Conservation (phyloP, 345 rosid species). For the Eucalyptus fibrosa region DNA sequence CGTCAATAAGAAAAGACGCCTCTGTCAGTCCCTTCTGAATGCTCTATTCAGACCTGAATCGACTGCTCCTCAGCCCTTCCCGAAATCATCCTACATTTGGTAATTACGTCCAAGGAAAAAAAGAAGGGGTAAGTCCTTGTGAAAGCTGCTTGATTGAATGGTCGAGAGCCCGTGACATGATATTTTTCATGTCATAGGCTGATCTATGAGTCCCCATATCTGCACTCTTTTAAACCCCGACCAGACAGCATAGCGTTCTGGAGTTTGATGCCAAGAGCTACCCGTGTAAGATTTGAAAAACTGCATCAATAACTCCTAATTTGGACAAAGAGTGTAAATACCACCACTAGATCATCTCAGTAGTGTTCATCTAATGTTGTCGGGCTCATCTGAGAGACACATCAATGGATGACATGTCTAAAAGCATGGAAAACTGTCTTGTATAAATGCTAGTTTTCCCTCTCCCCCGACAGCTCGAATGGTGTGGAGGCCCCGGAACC, state of each 20-base stretch:
- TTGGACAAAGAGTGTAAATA: background rate
- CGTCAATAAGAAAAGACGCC: background rate
- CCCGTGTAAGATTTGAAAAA: background rate
- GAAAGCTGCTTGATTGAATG: background rate
- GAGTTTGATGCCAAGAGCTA: background rate
- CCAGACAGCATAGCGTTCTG: background rate
- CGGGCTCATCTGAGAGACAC: background rate
- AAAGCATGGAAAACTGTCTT: background rate
- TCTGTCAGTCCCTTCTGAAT: background rate
- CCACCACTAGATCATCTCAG: background rate
- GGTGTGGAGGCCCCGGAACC: conserved; percentile 68
- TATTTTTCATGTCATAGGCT: background rate
- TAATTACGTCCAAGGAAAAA: background rate
- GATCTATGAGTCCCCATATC: background rate
- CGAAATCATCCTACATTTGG: background rate
- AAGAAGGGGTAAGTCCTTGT: background rate
- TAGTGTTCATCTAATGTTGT: background rate
- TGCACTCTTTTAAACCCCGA: background rate
- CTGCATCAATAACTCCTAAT: background rate
- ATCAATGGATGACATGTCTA: background rate
- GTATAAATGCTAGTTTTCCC: background rate
- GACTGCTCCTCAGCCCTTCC: background rate
- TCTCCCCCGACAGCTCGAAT: conserved; percentile 39
- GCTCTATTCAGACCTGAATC: background rate
- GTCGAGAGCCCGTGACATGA: background rate